A percentile compares a stretch with the other conserved stretches of the same genome.
These are phyloP conservation scores for Trichodelitschia bisporula DNA, from an alignment of 495 filamentous ascomycete genomes.

Conservation along the genomic window DNA sequence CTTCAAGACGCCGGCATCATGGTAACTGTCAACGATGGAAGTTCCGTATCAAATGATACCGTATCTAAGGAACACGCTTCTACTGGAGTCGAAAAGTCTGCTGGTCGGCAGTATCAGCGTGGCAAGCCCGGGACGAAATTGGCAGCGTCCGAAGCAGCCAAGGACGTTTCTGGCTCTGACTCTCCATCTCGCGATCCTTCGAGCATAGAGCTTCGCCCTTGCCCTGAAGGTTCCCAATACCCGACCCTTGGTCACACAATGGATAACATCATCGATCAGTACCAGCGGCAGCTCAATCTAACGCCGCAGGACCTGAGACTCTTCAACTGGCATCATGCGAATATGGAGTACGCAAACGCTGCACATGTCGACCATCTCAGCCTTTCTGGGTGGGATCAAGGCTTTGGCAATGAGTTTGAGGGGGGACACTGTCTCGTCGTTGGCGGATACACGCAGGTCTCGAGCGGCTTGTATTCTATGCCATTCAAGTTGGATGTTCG, in stretches of 20 bases:
- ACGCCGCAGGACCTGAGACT: constrained; percentile 68
- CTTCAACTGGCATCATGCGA: constrained; percentile 96
- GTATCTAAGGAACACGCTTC: constrained; percentile 6
- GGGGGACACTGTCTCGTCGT: constrained; percentile 79
- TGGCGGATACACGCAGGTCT: constrained; percentile 78
- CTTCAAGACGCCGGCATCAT: constrained; percentile 34
- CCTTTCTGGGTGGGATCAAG: constrained; percentile 84
- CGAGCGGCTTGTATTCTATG: constrained; percentile 50
- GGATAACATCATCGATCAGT: constrained; percentile 13
- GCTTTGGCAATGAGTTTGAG: constrained; percentile 92
- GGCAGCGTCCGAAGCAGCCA: constrained; percentile 31
- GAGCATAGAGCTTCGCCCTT: constrained; percentile 57
- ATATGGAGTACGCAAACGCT: constrained; percentile 92
- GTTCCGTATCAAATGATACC: constrained; percentile 5
- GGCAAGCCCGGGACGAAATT: constrained; percentile 19
- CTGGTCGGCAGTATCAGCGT: constrained; percentile 16
- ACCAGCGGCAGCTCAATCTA: constrained; percentile 58
- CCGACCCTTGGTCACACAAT: constrained; percentile 31
- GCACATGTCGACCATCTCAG: constrained; percentile 67
- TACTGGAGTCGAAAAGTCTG: constrained; percentile 19
- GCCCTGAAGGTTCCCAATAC: constrained; percentile 28
- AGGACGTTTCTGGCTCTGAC: too few relatives aligned
- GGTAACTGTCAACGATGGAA: constrained; percentile 13
- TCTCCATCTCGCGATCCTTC: too few relatives aligned
- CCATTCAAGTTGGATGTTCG: constrained; percentile 62